Percentiles rank a stretch among this genome's conserved stretches.
phyloP scores from a whole-genome alignment of 805 yeast genomes.

The Yarrowia sp. region DNA sequence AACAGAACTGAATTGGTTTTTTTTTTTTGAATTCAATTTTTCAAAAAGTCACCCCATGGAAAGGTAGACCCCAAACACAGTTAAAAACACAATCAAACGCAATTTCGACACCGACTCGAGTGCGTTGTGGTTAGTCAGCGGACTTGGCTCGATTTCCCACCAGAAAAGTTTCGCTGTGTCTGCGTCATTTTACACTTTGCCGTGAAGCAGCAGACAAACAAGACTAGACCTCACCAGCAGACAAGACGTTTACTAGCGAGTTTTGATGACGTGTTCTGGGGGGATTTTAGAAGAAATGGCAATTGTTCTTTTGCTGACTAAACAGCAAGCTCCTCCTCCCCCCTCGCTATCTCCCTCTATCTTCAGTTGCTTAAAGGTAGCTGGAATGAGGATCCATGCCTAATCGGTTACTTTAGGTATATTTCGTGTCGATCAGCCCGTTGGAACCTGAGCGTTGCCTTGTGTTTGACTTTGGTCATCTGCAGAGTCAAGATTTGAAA shows the following conservation, averaged over 20 bases:
- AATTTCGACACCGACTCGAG: too few relatives aligned
- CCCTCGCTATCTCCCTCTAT: not conserved
- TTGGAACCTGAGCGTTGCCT: conserved; percentile 20
- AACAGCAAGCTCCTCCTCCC: too few relatives aligned
- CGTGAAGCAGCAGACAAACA: not conserved
- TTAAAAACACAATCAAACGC: too few relatives aligned
- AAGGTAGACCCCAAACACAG: too few relatives aligned
- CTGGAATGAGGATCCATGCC: conserved; percentile 31
- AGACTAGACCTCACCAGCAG: not conserved
- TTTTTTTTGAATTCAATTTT: too few relatives aligned
- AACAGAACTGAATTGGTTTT: too few relatives aligned
- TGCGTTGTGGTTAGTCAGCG: too few relatives aligned
- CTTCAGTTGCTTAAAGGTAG: conserved; percentile 20
- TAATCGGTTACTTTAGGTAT: conserved; percentile 30
- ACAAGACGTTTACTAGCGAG: not conserved
- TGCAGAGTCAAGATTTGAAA: conserved; percentile 14
- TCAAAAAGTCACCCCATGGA: too few relatives aligned
- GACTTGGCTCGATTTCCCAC: too few relatives aligned
- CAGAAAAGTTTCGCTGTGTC: not conserved
- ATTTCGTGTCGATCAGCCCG: conserved; percentile 23
- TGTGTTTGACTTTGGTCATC: not conserved
- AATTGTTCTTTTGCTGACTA: too few relatives aligned
- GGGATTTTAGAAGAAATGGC: too few relatives aligned
- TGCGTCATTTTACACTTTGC: conserved; percentile 5
- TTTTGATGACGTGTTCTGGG: too few relatives aligned